Percentiles rank a stretch among this genome's conserved stretches.
Conservation (phyloP, 192 early-diverging fungal species). For the Jimgerdemannia lactiflua region DNA sequence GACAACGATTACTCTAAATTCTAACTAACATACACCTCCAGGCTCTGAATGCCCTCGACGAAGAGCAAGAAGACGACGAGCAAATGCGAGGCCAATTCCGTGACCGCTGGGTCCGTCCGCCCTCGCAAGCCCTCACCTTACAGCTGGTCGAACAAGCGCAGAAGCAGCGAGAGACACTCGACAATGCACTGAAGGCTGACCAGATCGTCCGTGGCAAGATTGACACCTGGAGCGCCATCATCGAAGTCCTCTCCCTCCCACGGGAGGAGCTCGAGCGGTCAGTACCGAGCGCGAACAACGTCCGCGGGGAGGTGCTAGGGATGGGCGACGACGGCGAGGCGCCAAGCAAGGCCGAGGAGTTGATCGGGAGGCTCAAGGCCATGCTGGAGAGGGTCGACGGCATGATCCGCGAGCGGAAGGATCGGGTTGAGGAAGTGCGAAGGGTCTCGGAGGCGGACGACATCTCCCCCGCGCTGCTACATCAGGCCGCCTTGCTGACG, state of each 20-base stretch:
- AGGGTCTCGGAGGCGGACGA: constrained; percentile 71
- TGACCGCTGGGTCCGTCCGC: constrained; percentile 56
- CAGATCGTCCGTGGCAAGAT: constrained; percentile 52
- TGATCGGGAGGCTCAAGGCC: constrained; percentile 2
- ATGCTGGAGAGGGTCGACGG: constrained; percentile 13
- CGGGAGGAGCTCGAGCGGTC: constrained; percentile 32
- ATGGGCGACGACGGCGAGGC: neutral
- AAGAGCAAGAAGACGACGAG: constrained; percentile 72
- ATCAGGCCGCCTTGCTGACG: constrained; percentile 63
- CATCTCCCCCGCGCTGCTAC: constrained; percentile 65
- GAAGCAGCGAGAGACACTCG: constrained; percentile 52
- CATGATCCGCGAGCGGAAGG: constrained; percentile 3
- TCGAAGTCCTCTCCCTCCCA: constrained; percentile 47
- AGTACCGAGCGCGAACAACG: constrained; percentile 7
- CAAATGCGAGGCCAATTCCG: constrained; percentile 49
- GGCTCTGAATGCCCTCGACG: constrained; percentile 62
- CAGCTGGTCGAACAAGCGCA: constrained; percentile 52
- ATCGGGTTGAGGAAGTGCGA: constrained; percentile 65
- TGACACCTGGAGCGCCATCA: constrained; percentile 53
- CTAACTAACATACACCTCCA: constrained; percentile 25
- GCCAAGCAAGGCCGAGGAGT: constrained; percentile 6
- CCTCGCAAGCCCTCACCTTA: constrained; percentile 48
- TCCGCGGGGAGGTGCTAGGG: neutral
- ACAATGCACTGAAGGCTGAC: constrained; percentile 59
- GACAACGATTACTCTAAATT: neutral